These are phyloP conservation scores for Mallotus nudiflorus DNA, from an alignment of 345 rosid species.

Conservation along the genomic window DNA sequence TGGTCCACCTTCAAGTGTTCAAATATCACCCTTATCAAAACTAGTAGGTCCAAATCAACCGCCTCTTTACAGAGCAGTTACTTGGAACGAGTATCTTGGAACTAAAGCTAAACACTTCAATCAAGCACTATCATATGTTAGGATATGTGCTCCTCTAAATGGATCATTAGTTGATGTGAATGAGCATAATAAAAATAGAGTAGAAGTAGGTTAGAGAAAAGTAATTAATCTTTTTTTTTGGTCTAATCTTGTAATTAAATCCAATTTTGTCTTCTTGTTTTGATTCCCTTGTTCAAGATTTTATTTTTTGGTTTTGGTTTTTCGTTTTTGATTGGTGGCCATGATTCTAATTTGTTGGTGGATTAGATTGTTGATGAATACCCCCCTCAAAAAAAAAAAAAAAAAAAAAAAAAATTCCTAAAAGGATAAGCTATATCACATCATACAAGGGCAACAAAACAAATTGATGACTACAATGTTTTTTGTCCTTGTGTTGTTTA, in stretches of 20 bases:
- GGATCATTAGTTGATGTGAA: constrained; percentile 38
- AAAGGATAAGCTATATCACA: constrained; percentile 19
- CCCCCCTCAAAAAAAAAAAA: neutral
- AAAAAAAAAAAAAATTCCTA: no score
- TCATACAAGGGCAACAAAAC: constrained; percentile 22
- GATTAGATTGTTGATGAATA: neutral
- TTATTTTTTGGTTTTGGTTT: no score
- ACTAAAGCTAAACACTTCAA: constrained; percentile 67
- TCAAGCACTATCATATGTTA: constrained; percentile 33
- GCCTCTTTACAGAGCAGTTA: constrained; percentile 70
- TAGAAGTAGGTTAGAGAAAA: constrained; percentile 30
- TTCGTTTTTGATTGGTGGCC: constrained; percentile 12
- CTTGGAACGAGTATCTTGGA: constrained; percentile 80
- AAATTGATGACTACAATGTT: constrained; percentile 18
- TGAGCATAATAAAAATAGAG: constrained; percentile 24
- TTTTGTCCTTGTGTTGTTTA: constrained; percentile 26
- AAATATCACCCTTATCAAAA: constrained; percentile 57
- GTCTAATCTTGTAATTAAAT: neutral
- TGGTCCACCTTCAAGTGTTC: constrained; percentile 63
- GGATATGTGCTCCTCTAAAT: constrained; percentile 32
- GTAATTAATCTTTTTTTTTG: neutral
- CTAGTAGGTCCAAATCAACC: constrained; percentile 54
- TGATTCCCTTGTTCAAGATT: constrained; percentile 1
- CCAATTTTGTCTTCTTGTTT: neutral
- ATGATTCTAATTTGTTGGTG: constrained; percentile 5